Conservation (phyloP, 1,284 basidiomycete species). For the Amanita bisporigera region DNA sequence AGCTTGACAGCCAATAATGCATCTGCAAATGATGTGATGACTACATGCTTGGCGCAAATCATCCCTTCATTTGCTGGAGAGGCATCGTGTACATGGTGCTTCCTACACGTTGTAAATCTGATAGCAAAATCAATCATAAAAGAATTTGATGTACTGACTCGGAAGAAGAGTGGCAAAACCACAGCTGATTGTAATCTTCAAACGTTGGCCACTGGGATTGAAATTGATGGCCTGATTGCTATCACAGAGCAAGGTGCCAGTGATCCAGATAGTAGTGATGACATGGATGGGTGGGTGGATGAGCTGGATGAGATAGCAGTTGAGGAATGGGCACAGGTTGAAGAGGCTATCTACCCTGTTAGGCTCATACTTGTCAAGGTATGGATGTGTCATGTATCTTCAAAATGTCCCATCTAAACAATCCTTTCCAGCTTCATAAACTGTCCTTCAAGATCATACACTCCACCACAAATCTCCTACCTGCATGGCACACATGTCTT, state of each 20-base stretch:
- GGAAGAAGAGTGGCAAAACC: too few species aligned
- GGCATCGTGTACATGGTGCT: too few species aligned
- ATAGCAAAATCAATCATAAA: background rate
- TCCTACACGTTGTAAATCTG: background rate
- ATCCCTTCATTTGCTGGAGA: background rate
- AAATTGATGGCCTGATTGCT: too few species aligned
- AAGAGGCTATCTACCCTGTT: background rate
- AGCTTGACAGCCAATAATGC: background rate
- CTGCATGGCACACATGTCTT: background rate
- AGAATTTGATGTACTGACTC: background rate
- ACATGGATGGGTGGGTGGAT: background rate
- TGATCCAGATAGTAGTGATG: too few species aligned
- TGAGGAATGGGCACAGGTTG: background rate
- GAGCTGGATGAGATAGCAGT: background rate
- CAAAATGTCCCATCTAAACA: background rate
- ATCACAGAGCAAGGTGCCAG: too few species aligned
- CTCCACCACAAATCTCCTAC: background rate
- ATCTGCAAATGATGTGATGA: background rate
- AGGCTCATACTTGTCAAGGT: background rate
- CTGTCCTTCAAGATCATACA: background rate
- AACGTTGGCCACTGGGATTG: too few species aligned
- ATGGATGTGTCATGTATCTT: background rate
- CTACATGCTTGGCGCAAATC: background rate
- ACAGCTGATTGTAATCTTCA: too few species aligned
- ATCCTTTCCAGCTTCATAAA: background rate